Percentiles rank a stretch among this genome's conserved stretches.
Conservation (phyloP, 2,329 filamentous ascomycete species). For the Madurella fahalii region DNA sequence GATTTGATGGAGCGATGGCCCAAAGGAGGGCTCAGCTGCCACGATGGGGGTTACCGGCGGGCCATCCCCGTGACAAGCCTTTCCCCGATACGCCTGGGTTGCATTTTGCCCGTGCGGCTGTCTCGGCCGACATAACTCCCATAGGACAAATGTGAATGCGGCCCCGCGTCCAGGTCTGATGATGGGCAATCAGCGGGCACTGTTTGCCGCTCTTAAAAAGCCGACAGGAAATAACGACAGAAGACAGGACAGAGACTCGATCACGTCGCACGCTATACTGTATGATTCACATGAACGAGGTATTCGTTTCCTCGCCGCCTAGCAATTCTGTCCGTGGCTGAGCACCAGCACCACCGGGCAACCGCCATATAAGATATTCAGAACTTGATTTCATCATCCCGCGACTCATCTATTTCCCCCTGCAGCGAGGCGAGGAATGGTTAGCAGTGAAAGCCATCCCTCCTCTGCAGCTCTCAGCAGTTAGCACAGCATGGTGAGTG, state of each 20-base stretch:
- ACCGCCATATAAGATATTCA: slow-evolving; percentile 11
- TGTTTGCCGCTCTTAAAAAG: slow-evolving; percentile 5
- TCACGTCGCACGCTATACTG: slow-evolving; percentile 20
- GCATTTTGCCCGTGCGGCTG: slow-evolving; percentile 1
- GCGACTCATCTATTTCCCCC: background rate
- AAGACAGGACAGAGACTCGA: slow-evolving; percentile 2
- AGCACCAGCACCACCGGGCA: slow-evolving; percentile 2
- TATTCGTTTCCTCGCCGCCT: background rate
- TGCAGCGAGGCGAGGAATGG: slow-evolving; percentile 7
- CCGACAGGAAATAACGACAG: background rate
- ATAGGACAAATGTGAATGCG: slow-evolving; percentile 10
- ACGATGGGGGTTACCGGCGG: slow-evolving; percentile 9
- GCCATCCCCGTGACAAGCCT: slow-evolving; percentile 22
- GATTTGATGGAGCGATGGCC: slow-evolving; percentile 7
- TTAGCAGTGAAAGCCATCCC: slow-evolving; percentile 5
- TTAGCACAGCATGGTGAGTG: slow-evolving; percentile 24
- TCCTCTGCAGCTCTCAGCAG: slow-evolving; percentile 6
- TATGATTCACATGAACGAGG: background rate
- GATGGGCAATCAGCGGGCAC: slow-evolving; percentile 16
- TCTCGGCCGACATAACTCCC: slow-evolving; percentile 7
- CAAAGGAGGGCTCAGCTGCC: slow-evolving; percentile 25
- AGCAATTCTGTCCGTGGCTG: slow-evolving; percentile 1
- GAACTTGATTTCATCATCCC: background rate
- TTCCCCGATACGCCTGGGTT: slow-evolving; percentile 7
- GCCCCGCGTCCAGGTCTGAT: slow-evolving; percentile 19